These are phyloP conservation scores for Pseudopithomyces chartarum DNA, from an alignment of 2,329 filamentous ascomycete species.

Conservation along the genomic window DNA sequence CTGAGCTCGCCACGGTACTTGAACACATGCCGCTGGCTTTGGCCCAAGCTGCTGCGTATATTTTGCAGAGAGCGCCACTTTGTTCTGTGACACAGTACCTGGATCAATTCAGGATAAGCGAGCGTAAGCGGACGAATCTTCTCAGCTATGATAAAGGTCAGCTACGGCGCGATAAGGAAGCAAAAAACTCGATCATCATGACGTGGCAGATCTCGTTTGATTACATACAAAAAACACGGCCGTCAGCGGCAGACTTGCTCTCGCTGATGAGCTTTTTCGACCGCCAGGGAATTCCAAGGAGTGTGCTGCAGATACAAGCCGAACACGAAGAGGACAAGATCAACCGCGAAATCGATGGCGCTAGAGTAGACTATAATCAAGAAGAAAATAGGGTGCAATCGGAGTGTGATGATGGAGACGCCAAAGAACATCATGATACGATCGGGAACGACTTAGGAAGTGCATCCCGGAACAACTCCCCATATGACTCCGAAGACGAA, in stretches of 20 bases:
- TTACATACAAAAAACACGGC: not conserved
- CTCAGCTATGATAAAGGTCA: constrained; percentile 3
- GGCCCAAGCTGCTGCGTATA: constrained; percentile 45
- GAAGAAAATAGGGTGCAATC: not conserved
- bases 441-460: too few relatives aligned
- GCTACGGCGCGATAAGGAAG: constrained; percentile 6
- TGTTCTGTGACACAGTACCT: constrained; percentile 11
- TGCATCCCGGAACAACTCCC: not conserved
- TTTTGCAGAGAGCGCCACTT: constrained; percentile 14
- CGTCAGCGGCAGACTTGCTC: constrained; percentile 10
- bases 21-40: constrained; percentile 42
- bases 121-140: constrained; percentile 5
- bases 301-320: constrained; percentile 26
- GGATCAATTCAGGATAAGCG: constrained; percentile 8
- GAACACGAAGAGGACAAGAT: not conserved
- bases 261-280: constrained; percentile 37
- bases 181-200: too few relatives aligned
- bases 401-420: not conserved
- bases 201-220: constrained; percentile 5
- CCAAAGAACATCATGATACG: not conserved
- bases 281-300: constrained; percentile 47
- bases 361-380: not conserved
- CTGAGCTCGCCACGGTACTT: constrained; percentile 29
- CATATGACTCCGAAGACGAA: not conserved
- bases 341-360: not conserved